These are phyloP conservation scores for Acanthamoeba royreba DNA, from an alignment of 208 protist species.

Conservation along the genomic window DNA sequence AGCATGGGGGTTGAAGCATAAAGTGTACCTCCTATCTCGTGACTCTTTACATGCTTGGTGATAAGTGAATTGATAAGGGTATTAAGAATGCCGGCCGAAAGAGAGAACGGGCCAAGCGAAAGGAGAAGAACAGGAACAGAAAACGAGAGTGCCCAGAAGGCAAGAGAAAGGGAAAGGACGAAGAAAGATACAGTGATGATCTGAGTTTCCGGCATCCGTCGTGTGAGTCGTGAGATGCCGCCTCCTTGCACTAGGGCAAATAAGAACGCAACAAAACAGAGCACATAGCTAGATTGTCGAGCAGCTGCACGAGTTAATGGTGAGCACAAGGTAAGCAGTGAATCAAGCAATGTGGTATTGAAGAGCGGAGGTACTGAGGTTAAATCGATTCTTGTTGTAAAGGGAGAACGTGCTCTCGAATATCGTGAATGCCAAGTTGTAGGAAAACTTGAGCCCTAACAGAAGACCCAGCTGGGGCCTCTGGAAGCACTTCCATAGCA, in stretches of 20 bases:
- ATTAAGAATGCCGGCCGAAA: not conserved
- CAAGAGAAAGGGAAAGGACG: not conserved
- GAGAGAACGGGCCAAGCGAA: not conserved
- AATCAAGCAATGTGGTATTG: no score
- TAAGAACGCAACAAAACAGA: not conserved
- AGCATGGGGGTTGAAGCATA: not conserved
- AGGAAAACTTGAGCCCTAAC: not conserved
- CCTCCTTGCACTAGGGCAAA: not conserved
- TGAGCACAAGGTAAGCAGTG: not conserved
- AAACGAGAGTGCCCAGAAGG: not conserved
- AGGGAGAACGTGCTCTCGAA: not conserved
- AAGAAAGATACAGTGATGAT: not conserved
- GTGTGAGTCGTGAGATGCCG: not conserved
- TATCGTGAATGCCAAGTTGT: not conserved
- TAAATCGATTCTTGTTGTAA: constrained; percentile 5
- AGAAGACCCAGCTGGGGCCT: not conserved
- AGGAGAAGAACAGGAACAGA: not conserved
- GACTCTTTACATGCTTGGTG: not conserved
- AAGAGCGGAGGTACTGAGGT: not conserved
- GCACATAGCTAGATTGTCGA: not conserved
- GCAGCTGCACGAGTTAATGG: no score
- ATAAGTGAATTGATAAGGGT: constrained; percentile 23
- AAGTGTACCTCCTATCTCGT: not conserved
- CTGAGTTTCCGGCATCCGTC: not conserved
- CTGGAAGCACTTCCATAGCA: not conserved